A percentile compares a stretch with the other conserved stretches of the same genome.
These are phyloP conservation scores for Vaccinium vitisidaea DNA, from an alignment of 148 eudicot species.

Conservation along the genomic window DNA sequence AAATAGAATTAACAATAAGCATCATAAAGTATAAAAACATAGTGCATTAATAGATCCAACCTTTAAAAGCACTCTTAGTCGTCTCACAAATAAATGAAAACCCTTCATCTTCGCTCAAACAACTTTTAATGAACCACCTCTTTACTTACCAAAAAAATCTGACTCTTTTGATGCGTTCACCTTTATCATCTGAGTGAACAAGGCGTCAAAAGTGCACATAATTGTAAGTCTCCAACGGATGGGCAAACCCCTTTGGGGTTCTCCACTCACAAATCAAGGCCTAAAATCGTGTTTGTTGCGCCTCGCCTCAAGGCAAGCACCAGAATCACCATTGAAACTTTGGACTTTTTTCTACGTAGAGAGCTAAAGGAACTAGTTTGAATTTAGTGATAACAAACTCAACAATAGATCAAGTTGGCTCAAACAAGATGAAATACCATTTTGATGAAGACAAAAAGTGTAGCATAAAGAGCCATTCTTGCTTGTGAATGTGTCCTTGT, in stretches of 20 bases:
- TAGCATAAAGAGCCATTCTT: too few relatives aligned
- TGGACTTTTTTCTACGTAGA: neutral
- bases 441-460: too few relatives aligned
- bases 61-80: neutral
- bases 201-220: neutral
- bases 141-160: neutral
- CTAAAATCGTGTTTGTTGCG: neutral
- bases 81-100: neutral
- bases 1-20: neutral
- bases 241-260: neutral
- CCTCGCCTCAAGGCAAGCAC: neutral
- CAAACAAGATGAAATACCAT: too few relatives aligned
- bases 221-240: neutral
- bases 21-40: neutral
- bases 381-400: neutral
- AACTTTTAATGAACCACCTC: neutral
- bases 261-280: neutral
- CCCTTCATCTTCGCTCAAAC: neutral
- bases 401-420: too few relatives aligned
- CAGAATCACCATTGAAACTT: neutral
- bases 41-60: neutral
- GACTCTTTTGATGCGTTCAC: neutral
- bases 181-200: neutral
- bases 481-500: neutral
- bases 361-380: neutral